Conservation (phyloP, 2,329 filamentous ascomycete species). For the Colletotrichum sp. region DNA sequence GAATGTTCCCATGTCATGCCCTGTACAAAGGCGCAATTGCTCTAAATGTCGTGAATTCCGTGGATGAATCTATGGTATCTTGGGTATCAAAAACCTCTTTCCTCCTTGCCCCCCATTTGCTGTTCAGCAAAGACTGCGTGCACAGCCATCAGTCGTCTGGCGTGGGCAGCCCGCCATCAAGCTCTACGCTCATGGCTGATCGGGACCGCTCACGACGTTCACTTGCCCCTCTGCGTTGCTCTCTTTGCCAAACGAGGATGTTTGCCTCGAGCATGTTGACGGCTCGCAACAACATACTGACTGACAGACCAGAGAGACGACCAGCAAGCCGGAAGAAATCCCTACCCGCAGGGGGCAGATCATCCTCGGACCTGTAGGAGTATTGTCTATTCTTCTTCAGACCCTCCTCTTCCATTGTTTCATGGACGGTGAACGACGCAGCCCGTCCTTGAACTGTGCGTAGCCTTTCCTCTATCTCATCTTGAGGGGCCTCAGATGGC, state of each 20-base stretch:
- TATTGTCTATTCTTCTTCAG: background rate
- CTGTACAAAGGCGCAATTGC: background rate
- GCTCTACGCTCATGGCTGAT: background rate
- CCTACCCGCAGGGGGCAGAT: constrained; percentile 34
- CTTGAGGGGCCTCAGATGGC: constrained; percentile 26
- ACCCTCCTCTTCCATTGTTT: background rate
- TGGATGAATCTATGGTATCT: background rate
- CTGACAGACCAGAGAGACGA: constrained; percentile 35
- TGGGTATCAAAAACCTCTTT: background rate
- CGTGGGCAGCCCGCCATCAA: background rate
- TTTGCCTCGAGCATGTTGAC: constrained; percentile 43
- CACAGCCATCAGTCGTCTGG: background rate
- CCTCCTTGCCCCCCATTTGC: background rate
- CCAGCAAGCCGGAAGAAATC: constrained; percentile 37
- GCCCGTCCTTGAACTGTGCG: constrained; percentile 1
- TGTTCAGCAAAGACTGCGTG: background rate
- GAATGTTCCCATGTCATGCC: background rate
- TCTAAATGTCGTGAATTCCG: background rate
- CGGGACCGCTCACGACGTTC: constrained; percentile 2
- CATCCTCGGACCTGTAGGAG: constrained; percentile 28
- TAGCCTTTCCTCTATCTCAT: constrained; percentile 26
- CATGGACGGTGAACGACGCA: background rate
- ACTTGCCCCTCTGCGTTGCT: constrained; percentile 1
- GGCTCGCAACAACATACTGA: constrained; percentile 37
- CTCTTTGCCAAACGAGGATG: constrained; percentile 38